These are phyloP conservation scores for Pouteria campechiana DNA, from an alignment of 179 eudicot genomes.

Conservation along the genomic window DNA sequence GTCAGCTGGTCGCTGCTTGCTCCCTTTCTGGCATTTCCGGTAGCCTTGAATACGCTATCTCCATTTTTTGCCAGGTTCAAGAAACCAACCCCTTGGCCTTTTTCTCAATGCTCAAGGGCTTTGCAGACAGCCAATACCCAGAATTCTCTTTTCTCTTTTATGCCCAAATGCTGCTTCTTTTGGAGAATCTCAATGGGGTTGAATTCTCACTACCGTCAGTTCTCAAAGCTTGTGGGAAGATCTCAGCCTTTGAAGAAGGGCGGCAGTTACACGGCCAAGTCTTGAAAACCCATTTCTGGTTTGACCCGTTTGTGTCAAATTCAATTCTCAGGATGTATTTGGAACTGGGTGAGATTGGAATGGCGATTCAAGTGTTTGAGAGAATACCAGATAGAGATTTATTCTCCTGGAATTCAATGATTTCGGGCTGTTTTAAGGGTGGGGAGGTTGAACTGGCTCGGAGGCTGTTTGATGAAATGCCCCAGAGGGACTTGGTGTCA, in stretches of 20 bases:
- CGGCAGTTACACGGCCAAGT: constrained; percentile 42
- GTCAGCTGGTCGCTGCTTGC: too few relatives aligned
- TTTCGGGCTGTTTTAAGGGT: constrained; percentile 61
- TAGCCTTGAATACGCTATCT: too few relatives aligned
- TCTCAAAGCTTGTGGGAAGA: constrained; percentile 49
- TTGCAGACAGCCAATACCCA: too few relatives aligned
- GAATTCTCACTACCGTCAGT: constrained; percentile 63
- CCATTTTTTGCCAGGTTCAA: too few relatives aligned
- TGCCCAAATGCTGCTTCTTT: too few relatives aligned
- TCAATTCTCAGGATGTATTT: constrained; percentile 62
- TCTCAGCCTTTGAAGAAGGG: constrained; percentile 34
- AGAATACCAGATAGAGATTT: constrained; percentile 55
- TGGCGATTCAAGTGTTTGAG: constrained; percentile 58
- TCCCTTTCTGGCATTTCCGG: too few relatives aligned
- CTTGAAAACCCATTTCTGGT: constrained; percentile 37
- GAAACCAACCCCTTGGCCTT: too few relatives aligned
- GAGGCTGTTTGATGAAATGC: constrained; percentile 50
- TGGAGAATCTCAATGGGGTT: too few relatives aligned
- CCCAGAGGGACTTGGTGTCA: constrained; percentile 45
- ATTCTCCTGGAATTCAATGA: constrained; percentile 64
- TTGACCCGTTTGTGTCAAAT: constrained; percentile 52
- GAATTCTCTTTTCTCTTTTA: too few relatives aligned
- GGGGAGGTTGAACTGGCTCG: constrained; percentile 47
- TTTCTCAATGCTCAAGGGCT: too few relatives aligned
- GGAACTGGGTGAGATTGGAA: constrained; percentile 11